Conservation (phyloP, 495 filamentous ascomycete species). For the Penicillium alfredii region DNA sequence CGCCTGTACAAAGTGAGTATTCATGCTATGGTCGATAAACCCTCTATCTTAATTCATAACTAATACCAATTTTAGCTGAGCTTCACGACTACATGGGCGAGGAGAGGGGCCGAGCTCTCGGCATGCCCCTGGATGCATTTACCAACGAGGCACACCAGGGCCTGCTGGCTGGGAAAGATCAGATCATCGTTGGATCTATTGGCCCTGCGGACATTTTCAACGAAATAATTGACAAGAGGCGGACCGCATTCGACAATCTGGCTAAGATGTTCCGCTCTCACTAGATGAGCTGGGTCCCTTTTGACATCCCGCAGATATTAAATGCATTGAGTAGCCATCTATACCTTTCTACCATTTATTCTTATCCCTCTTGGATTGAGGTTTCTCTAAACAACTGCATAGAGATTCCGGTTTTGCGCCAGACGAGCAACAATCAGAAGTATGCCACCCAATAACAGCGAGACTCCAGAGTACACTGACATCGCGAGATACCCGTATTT, state of each 20-base stretch:
- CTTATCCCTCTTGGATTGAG: too few species aligned
- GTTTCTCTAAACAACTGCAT: too few species aligned
- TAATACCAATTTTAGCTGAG: constrained; percentile 23
- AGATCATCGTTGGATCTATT: constrained; percentile 28
- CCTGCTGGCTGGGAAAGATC: constrained; percentile 45
- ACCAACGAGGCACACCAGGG: constrained; percentile 49
- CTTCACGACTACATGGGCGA: constrained; percentile 37
- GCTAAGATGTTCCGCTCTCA: constrained; percentile 22
- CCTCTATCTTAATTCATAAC: neutral
- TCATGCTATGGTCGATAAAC: too few species aligned
- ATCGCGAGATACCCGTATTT: too few species aligned
- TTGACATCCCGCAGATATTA: too few species aligned
- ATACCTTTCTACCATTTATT: too few species aligned
- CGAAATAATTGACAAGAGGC: constrained; percentile 30
- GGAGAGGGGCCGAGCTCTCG: constrained; percentile 38
- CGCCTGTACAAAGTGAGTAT: constrained; percentile 57
- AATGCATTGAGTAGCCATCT: too few species aligned
- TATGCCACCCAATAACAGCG: too few species aligned
- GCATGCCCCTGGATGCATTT: constrained; percentile 59
- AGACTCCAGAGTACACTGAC: too few species aligned
- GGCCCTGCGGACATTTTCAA: constrained; percentile 26
- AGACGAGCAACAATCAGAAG: too few species aligned
- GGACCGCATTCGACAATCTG: constrained; percentile 25
- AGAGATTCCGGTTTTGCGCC: too few species aligned
- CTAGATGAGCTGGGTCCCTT: too few species aligned